phyloP scores from a whole-genome alignment of 2,329 filamentous ascomycete species.

The Sclerotinia spermophila region DNA sequence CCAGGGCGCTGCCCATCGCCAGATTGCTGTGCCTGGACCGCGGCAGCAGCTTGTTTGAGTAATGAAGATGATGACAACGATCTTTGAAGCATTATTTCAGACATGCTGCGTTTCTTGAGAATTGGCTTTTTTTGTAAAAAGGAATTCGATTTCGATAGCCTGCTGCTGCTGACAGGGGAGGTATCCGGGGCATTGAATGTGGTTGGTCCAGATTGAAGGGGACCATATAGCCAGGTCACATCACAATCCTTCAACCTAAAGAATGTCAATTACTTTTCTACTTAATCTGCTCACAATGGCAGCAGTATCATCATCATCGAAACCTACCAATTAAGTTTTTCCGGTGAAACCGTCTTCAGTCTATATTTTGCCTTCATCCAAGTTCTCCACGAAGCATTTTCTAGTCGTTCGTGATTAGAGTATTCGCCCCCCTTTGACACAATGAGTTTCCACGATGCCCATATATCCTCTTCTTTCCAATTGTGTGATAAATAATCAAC shows the following conservation, averaged over 20 bases:
- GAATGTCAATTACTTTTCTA: slow-evolving; percentile 43
- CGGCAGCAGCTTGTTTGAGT: slow-evolving; percentile 59
- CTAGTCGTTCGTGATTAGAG: slow-evolving; percentile 60
- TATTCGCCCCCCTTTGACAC: slow-evolving; percentile 68
- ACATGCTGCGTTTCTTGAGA: slow-evolving; percentile 91
- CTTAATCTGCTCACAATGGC: background rate
- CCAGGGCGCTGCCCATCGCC: slow-evolving; percentile 6
- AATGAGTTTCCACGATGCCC: slow-evolving; percentile 96
- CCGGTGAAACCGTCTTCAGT: slow-evolving; percentile 80
- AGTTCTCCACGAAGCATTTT: slow-evolving; percentile 95
- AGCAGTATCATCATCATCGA: background rate
- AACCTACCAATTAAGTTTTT: slow-evolving; percentile 73
- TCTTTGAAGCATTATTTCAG: slow-evolving; percentile 84
- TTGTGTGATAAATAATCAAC: slow-evolving; percentile 93
- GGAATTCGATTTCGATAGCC: slow-evolving; percentile 54
- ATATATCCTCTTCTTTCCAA: slow-evolving; percentile 95
- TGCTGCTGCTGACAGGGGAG: slow-evolving; percentile 47
- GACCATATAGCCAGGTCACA: slow-evolving; percentile 64
- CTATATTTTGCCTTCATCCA: slow-evolving; percentile 92
- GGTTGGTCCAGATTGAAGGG: slow-evolving; percentile 68
- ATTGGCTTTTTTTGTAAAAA: slow-evolving; percentile 66
- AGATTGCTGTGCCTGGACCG: slow-evolving; percentile 23
- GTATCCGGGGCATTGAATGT: slow-evolving; percentile 44
- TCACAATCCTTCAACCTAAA: slow-evolving; percentile 28
- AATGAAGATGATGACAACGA: slow-evolving; percentile 83